Evolutionary conservation across 495 filamentous ascomycete genomes (phyloP).

Genomic region (Penicillium fimorum): DNA sequence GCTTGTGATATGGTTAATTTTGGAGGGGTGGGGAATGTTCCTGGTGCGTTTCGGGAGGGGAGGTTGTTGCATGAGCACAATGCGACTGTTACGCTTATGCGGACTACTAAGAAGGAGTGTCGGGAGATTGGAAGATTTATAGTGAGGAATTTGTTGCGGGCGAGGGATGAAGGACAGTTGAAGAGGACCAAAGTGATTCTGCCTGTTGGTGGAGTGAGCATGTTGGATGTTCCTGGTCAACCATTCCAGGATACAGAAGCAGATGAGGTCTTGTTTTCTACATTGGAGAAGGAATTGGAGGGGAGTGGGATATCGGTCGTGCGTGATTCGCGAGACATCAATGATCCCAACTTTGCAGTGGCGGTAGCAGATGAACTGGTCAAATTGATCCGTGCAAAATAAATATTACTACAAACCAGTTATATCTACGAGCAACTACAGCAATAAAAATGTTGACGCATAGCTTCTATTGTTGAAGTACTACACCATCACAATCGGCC

Average conservation of each 20-base stretch:
- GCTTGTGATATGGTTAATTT: conserved; percentile 72
- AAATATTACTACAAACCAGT: not conserved
- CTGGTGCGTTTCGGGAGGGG: conserved; percentile 34
- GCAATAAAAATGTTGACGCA: conserved; percentile 4
- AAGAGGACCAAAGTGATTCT: conserved; percentile 54
- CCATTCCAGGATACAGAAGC: conserved; percentile 45
- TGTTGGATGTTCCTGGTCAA: conserved; percentile 36
- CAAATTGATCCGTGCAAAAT: conserved; percentile 14
- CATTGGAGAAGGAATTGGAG: conserved; percentile 41
- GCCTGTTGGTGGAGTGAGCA: conserved; percentile 53
- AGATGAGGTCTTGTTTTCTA: conserved; percentile 45
- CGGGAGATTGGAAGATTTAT: conserved; percentile 51
- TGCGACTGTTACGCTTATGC: conserved; percentile 61
- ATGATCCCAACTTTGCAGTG: conserved; percentile 45
- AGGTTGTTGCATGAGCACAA: conserved; percentile 63
- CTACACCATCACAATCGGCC: conserved; percentile 19
- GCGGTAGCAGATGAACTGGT: conserved; percentile 24
- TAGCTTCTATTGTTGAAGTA: conserved; percentile 18
- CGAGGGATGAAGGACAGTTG: conserved; percentile 20
- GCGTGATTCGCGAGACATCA: conserved; percentile 40
- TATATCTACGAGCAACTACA: conserved; percentile 5
- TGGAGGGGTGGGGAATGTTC: conserved; percentile 54
- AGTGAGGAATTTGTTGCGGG: conserved; percentile 43
- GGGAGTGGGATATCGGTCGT: conserved; percentile 37
- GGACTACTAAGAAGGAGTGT: conserved; percentile 57